These are phyloP conservation scores for Agapanthus africanus DNA, from an alignment of 106 monocot genomes.

Conservation along the genomic window DNA sequence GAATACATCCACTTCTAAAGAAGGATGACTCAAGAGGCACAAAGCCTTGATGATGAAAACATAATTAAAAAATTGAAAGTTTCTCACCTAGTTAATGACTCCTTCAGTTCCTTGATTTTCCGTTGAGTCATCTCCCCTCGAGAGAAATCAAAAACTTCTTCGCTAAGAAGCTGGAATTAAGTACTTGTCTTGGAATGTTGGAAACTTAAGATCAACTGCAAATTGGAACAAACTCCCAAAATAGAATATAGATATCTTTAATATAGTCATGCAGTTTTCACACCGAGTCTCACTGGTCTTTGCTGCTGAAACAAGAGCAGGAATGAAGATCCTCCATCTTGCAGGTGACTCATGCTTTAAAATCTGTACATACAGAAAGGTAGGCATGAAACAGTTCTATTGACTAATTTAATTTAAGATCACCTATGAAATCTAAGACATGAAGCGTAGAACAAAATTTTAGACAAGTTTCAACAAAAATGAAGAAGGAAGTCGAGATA, in stretches of 20 bases:
- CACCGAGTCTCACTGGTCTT: constrained; percentile 93
- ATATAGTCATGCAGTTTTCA: constrained; percentile 98
- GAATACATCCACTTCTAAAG: no score
- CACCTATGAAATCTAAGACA: neutral
- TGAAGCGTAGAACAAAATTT: neutral
- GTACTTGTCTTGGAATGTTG: neutral
- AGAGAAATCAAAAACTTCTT: constrained; percentile 99
- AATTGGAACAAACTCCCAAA: neutral
- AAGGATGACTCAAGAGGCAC: neutral
- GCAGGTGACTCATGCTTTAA: constrained; percentile 97
- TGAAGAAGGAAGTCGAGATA: constrained; percentile 1
- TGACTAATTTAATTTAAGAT: neutral
- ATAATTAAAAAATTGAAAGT: neutral
- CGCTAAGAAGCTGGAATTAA: constrained; percentile 84
- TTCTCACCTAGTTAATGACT: constrained; percentile 76
- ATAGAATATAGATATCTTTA: constrained; percentile 43
- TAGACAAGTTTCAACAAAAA: neutral
- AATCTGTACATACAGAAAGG: constrained; percentile 35
- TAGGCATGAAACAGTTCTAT: neutral
- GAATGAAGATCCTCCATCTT: constrained; percentile 87
- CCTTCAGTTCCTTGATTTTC: constrained; percentile 94
- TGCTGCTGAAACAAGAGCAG: constrained; percentile 91
- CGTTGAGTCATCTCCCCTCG: constrained; percentile 97
- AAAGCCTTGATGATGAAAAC: neutral
- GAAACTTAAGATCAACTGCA: neutral